These are phyloP conservation scores for Nitzschia sp. DNA, from an alignment of 108 stramenopile species.

Conservation along the genomic window DNA sequence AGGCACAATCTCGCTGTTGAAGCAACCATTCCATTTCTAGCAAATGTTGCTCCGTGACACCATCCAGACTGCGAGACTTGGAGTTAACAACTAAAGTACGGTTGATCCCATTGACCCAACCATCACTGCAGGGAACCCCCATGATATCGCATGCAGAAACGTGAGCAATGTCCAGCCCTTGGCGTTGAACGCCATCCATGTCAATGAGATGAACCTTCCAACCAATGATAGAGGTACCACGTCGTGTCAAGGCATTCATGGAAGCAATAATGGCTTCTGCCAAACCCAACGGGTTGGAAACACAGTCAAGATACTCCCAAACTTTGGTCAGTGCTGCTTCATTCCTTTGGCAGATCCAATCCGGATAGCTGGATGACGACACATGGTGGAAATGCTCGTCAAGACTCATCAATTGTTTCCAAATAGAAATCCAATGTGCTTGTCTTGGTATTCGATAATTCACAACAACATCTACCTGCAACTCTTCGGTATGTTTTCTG, in stretches of 20 bases:
- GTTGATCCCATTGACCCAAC: conserved; percentile 13
- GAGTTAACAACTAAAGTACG: conserved; percentile 8
- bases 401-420: conserved; percentile 26
- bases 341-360: conserved; percentile 15
- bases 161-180: conserved; percentile 16
- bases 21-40: conserved; percentile 20
- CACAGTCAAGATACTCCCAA: conserved; percentile 30
- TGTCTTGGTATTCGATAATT: conserved; percentile 21
- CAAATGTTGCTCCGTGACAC: neutral
- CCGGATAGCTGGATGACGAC: neutral
- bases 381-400: neutral
- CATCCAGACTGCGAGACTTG: conserved; percentile 1
- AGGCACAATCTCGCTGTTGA: conserved; percentile 13
- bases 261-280: neutral
- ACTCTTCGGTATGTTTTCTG: neutral
- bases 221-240: neutral
- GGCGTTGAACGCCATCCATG: conserved; percentile 15
- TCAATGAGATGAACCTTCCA: conserved; percentile 18
- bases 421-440: conserved; percentile 27
- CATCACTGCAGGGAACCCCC: conserved; percentile 8
- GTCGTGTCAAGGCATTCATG: neutral
- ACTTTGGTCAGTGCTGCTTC: neutral
- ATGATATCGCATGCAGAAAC: conserved; percentile 19
- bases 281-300: conserved; percentile 28
- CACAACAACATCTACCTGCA: conserved; percentile 19